Percentiles rank a stretch among this genome's conserved stretches.
These are phyloP conservation scores for Ogataea nonfermentans DNA, from an alignment of 805 yeast genomes.

Conservation along the genomic window DNA sequence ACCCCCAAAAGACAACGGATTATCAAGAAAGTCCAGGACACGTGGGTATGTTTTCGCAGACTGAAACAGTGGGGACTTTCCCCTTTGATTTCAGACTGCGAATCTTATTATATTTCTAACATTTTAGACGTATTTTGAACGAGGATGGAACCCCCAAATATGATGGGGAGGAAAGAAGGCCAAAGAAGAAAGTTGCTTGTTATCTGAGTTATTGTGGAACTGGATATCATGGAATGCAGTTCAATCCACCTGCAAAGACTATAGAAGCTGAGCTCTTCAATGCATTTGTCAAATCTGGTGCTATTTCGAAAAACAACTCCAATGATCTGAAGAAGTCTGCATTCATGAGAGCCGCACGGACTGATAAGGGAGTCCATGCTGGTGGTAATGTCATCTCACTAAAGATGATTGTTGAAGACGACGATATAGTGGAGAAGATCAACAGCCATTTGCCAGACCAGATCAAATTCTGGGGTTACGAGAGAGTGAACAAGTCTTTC, in stretches of 20 bases:
- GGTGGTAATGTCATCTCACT: conserved; percentile 89
- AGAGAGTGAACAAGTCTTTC: conserved; percentile 83
- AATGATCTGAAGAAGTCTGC: conserved; percentile 85
- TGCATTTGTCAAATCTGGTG: conserved; percentile 85
- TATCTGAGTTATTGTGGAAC: conserved; percentile 94
- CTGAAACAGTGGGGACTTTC: neutral
- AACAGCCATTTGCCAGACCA: conserved; percentile 78
- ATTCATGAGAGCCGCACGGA: conserved; percentile 83
- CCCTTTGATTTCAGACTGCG: neutral
- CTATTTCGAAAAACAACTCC: conserved; percentile 81
- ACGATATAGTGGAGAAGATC: conserved; percentile 67
- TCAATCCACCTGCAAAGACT: conserved; percentile 83
- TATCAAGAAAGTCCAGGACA: conserved; percentile 36
- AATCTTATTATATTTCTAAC: conserved; percentile 6
- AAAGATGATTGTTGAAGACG: conserved; percentile 82
- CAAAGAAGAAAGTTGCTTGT: conserved; percentile 87
- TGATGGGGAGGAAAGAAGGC: conserved; percentile 55
- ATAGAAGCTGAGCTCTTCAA: conserved; percentile 86
- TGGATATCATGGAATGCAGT: conserved; percentile 95
- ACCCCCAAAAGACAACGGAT: conserved; percentile 32
- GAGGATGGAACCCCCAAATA: conserved; percentile 61
- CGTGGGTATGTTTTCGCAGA: conserved; percentile 54
- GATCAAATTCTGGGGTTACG: conserved; percentile 90
- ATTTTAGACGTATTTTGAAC: conserved; percentile 48
- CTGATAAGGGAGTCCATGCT: conserved; percentile 97